Percentiles rank a stretch among this genome's conserved stretches.
Conservation (phyloP, 306 rosid species). For the Sindora glabra region DNA sequence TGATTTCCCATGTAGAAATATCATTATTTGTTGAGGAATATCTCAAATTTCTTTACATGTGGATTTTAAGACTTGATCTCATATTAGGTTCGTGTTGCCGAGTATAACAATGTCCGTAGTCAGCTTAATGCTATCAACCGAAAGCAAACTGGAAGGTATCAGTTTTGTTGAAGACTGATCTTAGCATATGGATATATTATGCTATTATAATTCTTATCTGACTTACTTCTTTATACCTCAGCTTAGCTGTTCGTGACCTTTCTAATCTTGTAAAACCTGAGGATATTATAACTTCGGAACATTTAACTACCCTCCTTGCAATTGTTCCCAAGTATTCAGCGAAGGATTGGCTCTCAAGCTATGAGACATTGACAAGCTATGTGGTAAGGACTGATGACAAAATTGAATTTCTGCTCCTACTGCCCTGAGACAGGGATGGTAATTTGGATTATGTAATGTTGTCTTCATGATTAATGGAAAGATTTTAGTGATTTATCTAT, state of each 20-base stretch:
- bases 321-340: conserved; percentile 83
- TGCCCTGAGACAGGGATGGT: not conserved
- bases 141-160: conserved; percentile 90
- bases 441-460: conserved; percentile 3
- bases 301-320: conserved; percentile 81
- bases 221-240: conserved; percentile 27
- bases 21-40: not conserved
- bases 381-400: conserved; percentile 45
- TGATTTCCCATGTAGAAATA: not conserved
- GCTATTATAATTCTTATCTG: conserved; percentile 11
- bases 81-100: conserved; percentile 70
- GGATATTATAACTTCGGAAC: conserved; percentile 73
- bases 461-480: not conserved
- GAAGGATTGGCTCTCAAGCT: conserved; percentile 90
- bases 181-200: not conserved
- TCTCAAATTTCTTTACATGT: not conserved
- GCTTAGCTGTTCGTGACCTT: conserved; percentile 93
- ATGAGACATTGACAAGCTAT: conserved; percentile 77
- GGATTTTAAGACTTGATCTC: conserved; percentile 14
- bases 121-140: conserved; percentile 82
- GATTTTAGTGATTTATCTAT: conserved; percentile 2
- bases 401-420: conserved; percentile 9
- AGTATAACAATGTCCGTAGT: conserved; percentile 75
- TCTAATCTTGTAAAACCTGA: conserved; percentile 85
- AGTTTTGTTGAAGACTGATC: not conserved